A percentile compares a stretch with the other conserved stretches of the same genome.
phyloP scores from a whole-genome alignment of 495 filamentous ascomycete genomes.

The Filosporella fistucella region DNA sequence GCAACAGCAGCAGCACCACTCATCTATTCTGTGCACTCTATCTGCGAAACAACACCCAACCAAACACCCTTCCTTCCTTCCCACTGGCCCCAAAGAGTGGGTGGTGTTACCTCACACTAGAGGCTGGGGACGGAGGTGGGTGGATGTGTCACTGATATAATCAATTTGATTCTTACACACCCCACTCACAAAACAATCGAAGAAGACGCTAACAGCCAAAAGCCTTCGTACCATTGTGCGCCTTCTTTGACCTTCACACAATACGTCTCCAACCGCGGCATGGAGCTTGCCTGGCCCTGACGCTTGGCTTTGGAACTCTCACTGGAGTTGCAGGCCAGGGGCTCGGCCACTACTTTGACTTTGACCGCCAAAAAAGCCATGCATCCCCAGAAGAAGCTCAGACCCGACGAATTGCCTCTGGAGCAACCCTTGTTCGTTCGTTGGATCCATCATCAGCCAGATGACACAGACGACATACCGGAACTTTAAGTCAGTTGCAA shows the following conservation, averaged over 20 bases:
- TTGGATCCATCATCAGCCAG: slow-evolving; percentile 20
- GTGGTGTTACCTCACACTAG: too few species aligned
- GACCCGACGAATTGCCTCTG: slow-evolving; percentile 21
- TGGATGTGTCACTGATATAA: slow-evolving; percentile 6
- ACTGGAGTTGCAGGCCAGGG: slow-evolving; percentile 24
- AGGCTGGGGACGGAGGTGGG: too few species aligned
- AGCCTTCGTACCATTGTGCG: slow-evolving; percentile 11
- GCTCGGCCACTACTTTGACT: slow-evolving; percentile 17
- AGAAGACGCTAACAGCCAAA: background rate
- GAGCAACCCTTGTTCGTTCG: slow-evolving; percentile 15
- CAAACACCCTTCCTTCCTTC: background rate
- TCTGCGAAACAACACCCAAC: slow-evolving; percentile 7
- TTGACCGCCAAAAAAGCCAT: slow-evolving; percentile 26
- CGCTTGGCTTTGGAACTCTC: slow-evolving; percentile 16
- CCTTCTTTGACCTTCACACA: slow-evolving; percentile 11
- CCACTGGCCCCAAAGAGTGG: too few species aligned
- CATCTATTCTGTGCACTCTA: too few species aligned
- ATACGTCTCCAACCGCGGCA: slow-evolving; percentile 25
- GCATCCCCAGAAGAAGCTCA: slow-evolving; percentile 26
- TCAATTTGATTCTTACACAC: slow-evolving; percentile 16
- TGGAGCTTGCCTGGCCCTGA: slow-evolving; percentile 15
- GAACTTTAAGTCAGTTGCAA: slow-evolving; percentile 21
- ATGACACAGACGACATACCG: slow-evolving; percentile 24
- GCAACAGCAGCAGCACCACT: too few species aligned
- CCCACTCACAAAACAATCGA: background rate